Evolutionary conservation across 768 basidiomycete species (phyloP), one percentile per base, ranked within the genome.

Genomic region (Dioszegia crocea): DNA sequence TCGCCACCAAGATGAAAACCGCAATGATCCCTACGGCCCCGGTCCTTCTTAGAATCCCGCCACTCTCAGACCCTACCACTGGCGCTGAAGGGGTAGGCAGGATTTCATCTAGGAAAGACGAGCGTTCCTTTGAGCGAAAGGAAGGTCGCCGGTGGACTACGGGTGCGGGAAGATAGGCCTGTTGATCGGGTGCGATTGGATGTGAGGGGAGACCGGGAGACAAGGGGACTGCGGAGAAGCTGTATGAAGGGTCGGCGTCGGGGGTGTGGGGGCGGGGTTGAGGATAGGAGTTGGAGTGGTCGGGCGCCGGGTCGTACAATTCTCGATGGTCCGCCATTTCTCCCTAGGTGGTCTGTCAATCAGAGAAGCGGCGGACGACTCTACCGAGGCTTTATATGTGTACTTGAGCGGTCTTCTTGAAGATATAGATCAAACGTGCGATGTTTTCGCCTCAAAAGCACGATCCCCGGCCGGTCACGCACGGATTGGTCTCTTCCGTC

Each of bases 51-150:
- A 70, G n/a, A 4, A 64, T 48, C 17, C 49, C 55, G 8, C 19
- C 24, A 4, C 48, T 31, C 26, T 23, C 19, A 16, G n/a, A 33
- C 3, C 33, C 31, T 19, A 17, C 48, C 12, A n/a, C 27, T n/a
- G 27, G 21, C n/a, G 46, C 12, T 19, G 58, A 31, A 6, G 49
- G 41, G 23, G 50, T 36, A 26, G 68, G 68, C 6, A 70, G 55
- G 27, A 70, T 50, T 41, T 70, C 65, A 54, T 70, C 66, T 4
- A 70, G 51, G 14, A 70, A 31, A 2, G 68, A 64, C 11, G 23
- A 16, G 24, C 33, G 49, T 61, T 29, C 26, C 40, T 36, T 43
- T 45, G 23, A 26, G 16, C 21, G n/a, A 2, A 50, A 19, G 3
- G 47, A 51, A 4, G 40, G 46, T 6, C 46, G 24, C 16, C 31